These are phyloP conservation scores for Clonostachys rhizophaga DNA, from an alignment of 2,329 filamentous ascomycete genomes.

Conservation along the genomic window DNA sequence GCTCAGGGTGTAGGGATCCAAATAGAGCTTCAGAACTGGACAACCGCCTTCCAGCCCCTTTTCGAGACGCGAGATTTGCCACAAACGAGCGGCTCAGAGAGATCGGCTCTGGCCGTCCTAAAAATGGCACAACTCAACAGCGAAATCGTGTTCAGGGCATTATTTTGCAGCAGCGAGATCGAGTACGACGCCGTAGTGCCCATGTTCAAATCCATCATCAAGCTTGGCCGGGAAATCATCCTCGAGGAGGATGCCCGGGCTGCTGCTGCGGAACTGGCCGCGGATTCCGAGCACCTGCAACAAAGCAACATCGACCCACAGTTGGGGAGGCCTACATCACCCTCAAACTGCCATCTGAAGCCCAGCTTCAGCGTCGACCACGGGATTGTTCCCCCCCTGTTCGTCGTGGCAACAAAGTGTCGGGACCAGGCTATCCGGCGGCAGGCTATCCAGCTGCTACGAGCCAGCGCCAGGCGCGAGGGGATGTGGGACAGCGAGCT, in stretches of 20 bases:
- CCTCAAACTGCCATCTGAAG: constrained; percentile 46
- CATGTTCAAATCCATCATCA: constrained; percentile 50
- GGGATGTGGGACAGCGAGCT: constrained; percentile 67
- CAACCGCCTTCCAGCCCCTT: constrained; percentile 49
- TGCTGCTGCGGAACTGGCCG: constrained; percentile 23
- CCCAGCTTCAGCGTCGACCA: constrained; percentile 60
- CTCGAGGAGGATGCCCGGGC: constrained; percentile 51
- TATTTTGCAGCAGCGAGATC: constrained; percentile 53
- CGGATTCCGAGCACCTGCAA: constrained; percentile 26
- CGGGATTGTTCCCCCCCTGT: constrained; percentile 61
- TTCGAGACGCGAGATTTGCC: constrained; percentile 42
- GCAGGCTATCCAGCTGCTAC: constrained; percentile 56
- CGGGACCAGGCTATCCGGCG: constrained; percentile 51
- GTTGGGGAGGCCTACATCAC: constrained; percentile 17
- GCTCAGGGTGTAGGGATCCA: constrained; percentile 43
- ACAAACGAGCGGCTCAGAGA: constrained; percentile 41
- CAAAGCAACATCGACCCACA: constrained; percentile 3
- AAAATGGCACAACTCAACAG: constrained; percentile 60
- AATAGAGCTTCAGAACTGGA: constrained; percentile 48
- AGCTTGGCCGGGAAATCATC: constrained; percentile 54
- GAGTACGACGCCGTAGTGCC: constrained; percentile 50
- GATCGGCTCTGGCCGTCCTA: constrained; percentile 54
- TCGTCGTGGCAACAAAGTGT: constrained; percentile 63
- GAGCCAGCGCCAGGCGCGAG: constrained; percentile 56
- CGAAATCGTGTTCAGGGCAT: constrained; percentile 53